phyloP scores from a whole-genome alignment of 1,284 basidiomycete genomes.

The Gymnopus androsaceus region DNA sequence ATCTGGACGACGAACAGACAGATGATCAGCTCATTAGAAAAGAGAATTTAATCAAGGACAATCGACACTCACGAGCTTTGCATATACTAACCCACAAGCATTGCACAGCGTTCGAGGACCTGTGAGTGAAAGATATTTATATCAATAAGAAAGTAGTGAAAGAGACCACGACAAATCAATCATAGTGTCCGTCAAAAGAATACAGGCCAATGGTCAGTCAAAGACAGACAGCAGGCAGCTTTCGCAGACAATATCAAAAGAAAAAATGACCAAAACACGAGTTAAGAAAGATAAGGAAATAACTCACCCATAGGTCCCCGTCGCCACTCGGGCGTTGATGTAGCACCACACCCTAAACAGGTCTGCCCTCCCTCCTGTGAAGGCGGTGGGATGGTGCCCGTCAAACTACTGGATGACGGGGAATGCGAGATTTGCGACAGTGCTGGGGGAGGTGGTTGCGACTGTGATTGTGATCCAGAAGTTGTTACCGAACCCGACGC shows the following conservation, averaged over 20 bases:
- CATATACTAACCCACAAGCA: constrained; percentile 78
- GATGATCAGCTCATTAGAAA: constrained; percentile 14
- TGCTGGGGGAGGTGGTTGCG: neutral
- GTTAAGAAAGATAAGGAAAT: no score
- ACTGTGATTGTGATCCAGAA: neutral
- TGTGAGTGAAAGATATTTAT: constrained; percentile 32
- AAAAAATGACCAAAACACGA: neutral
- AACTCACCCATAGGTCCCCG: constrained; percentile 75
- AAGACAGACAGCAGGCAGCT: neutral
- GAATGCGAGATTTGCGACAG: no score
- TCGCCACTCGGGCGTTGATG: constrained; percentile 84
- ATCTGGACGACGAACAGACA: constrained; percentile 29
- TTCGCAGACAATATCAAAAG: neutral
- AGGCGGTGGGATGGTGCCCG: neutral
- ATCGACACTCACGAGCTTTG: constrained; percentile 58
- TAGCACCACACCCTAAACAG: constrained; percentile 76
- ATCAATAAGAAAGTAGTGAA: neutral
- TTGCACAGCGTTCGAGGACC: constrained; percentile 76
- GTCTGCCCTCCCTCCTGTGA: constrained; percentile 48
- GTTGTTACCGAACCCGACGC: neutral
- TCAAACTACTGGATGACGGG: neutral
- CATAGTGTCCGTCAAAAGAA: neutral
- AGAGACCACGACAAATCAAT: neutral
- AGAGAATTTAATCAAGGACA: neutral
- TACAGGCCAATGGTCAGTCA: neutral